A percentile compares a stretch with the other conserved stretches of the same genome.
Conservation (phyloP, 2,329 filamentous ascomycete species). For the Xylariales sp. region DNA sequence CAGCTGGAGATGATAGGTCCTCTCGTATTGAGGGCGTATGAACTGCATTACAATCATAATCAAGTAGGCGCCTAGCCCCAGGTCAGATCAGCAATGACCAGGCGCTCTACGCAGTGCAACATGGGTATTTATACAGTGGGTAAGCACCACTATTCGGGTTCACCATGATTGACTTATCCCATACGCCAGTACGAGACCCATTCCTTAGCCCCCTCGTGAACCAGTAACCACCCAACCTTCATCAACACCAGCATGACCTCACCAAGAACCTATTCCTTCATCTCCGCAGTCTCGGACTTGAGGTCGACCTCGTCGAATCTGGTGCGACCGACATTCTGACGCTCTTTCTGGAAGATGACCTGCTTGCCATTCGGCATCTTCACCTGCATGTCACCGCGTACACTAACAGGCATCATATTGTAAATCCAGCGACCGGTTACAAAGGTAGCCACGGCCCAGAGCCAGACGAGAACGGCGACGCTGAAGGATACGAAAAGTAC, state of each 20-base stretch:
- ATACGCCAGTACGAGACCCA: constrained; percentile 8
- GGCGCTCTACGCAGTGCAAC: no score
- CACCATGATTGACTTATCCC: no score
- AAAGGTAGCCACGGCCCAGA: constrained; percentile 61
- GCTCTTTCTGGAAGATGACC: constrained; percentile 19
- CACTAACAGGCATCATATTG: constrained; percentile 14
- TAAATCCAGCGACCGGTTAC: constrained; percentile 44
- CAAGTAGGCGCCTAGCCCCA: no score
- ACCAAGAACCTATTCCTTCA: constrained; percentile 24
- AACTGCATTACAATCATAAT: no score
- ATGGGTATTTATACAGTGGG: no score
- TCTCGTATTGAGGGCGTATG: no score
- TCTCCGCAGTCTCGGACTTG: constrained; percentile 20
- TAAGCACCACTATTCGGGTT: no score
- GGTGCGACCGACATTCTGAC: constrained; percentile 1
- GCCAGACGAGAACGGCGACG: constrained; percentile 60
- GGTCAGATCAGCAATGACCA: no score
- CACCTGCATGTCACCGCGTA: constrained; percentile 12
- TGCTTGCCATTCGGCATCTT: constrained; percentile 14
- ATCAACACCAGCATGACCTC: constrained; percentile 20
- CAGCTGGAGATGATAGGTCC: no score
- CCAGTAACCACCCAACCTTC: constrained; percentile 15
- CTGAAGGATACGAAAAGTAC: constrained; percentile 62
- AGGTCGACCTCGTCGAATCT: constrained; percentile 13
- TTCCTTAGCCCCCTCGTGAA: constrained; percentile 12